A percentile compares a stretch with the other conserved stretches of the same genome.
Conservation (phyloP, 768 basidiomycete species). For the Mycena capillaripes region DNA sequence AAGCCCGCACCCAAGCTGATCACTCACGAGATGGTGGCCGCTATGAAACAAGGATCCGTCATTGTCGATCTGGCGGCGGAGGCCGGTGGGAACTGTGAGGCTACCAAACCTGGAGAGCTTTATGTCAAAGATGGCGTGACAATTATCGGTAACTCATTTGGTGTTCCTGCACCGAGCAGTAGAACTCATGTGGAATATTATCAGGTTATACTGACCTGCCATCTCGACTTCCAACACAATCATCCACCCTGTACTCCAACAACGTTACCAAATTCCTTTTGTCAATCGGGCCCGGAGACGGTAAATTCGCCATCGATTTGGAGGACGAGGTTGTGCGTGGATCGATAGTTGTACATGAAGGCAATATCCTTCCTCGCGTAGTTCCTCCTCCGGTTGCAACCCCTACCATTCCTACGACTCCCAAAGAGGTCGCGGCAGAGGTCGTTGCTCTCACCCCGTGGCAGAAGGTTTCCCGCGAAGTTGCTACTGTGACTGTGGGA, state of each 20-base stretch:
- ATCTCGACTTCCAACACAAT: conserved; percentile 91
- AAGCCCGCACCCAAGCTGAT: conserved; percentile 90
- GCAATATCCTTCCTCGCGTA: conserved; percentile 75
- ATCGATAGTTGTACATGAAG: conserved; percentile 80
- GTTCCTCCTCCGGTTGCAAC: conserved; percentile 72
- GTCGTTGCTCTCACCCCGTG: conserved; percentile 84
- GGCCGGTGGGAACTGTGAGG: conserved; percentile 91
- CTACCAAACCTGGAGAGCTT: conserved; percentile 83
- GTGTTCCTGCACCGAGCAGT: not conserved
- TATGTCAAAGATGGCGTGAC: conserved; percentile 82
- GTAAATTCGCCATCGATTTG: conserved; percentile 75
- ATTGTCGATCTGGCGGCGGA: conserved; percentile 91
- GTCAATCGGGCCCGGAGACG: conserved; percentile 74
- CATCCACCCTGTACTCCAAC: conserved; percentile 91
- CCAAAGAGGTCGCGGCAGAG: conserved; percentile 59
- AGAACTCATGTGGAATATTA: conserved; percentile 2
- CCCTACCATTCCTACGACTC: conserved; percentile 58
- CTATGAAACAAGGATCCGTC: conserved; percentile 94
- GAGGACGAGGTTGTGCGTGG: conserved; percentile 90
- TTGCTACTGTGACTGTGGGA: conserved; percentile 79
- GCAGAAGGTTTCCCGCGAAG: conserved; percentile 85
- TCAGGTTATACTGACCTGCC: conserved; percentile 88
- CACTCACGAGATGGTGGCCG: conserved; percentile 86
- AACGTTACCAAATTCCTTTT: conserved; percentile 92
- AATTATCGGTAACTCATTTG: conserved; percentile 69